Percentiles rank a stretch among this genome's conserved stretches.
These are phyloP conservation scores for Chimonanthus salicifolius DNA, from an alignment of 164 flowering plant species.

Conservation along the genomic window DNA sequence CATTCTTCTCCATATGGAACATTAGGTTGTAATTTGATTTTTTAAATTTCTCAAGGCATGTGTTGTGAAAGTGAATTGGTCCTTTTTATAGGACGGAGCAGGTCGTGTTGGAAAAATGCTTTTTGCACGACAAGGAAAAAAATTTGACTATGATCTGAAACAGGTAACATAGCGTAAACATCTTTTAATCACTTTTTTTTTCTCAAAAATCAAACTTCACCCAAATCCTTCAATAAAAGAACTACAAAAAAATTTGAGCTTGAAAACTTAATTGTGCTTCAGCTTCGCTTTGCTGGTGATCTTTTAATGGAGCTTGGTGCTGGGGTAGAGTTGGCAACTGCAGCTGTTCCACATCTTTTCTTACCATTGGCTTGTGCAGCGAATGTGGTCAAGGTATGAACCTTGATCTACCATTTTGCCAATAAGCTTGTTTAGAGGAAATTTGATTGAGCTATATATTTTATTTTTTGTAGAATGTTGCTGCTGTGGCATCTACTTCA, in stretches of 20 bases:
- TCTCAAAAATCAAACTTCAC: not conserved
- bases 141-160: constrained; percentile 95
- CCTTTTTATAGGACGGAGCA: constrained; percentile 78
- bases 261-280: constrained; percentile 11
- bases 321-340: constrained; percentile 90
- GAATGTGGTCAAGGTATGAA: constrained; percentile 78
- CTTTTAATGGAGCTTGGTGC: constrained; percentile 98
- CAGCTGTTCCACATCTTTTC: constrained; percentile 91
- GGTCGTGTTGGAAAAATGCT: constrained; percentile 99
- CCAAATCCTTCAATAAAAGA: not conserved
- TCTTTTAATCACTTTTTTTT: too few relatives aligned
- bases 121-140: constrained; percentile 92
- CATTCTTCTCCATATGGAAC: too few relatives aligned
- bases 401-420: constrained; percentile 3
- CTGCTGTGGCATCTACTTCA: constrained; percentile 96
- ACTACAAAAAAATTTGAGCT: not conserved
- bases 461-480: constrained; percentile 63
- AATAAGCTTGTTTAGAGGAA: not conserved
- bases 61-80: not conserved
- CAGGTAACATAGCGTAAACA: constrained; percentile 42
- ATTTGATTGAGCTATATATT: constrained; percentile 6
- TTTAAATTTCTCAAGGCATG: too few relatives aligned
- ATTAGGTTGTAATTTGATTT: not conserved
- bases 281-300: constrained; percentile 96
- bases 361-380: constrained; percentile 99